A percentile compares a stretch with the other conserved stretches of the same genome.
Conservation (phyloP, 2,329 filamentous ascomycete genomes). For the Talaromyces atroroseus region DNA sequence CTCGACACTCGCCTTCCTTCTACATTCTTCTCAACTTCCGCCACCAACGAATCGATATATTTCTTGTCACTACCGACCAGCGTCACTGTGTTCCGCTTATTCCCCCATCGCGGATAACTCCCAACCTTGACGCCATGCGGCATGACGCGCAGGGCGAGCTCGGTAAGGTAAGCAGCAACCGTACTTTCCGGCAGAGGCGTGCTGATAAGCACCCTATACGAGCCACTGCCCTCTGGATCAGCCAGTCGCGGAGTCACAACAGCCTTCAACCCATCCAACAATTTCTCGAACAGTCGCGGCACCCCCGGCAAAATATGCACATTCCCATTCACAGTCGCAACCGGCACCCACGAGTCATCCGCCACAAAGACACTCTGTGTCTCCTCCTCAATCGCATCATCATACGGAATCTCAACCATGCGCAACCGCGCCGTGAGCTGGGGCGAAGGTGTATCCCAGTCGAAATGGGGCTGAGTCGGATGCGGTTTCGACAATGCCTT, state of each 20-base stretch:
- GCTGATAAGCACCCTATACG: slow-evolving; percentile 71
- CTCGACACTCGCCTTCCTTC: slow-evolving; percentile 62
- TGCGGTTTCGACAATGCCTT: slow-evolving; percentile 70
- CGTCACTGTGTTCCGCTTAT: slow-evolving; percentile 81
- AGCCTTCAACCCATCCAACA: slow-evolving; percentile 73
- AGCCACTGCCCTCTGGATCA: slow-evolving; percentile 77
- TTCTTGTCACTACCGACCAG: slow-evolving; percentile 70
- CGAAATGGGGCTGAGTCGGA: slow-evolving; percentile 67
- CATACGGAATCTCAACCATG: slow-evolving; percentile 83
- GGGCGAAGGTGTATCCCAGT: slow-evolving; percentile 78
- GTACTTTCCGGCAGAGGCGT: slow-evolving; percentile 83
- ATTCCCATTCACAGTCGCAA: slow-evolving; percentile 85
- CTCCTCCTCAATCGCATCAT: slow-evolving; percentile 58
- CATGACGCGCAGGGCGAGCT: slow-evolving; percentile 68
- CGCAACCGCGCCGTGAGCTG: slow-evolving; percentile 74
- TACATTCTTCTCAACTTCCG: slow-evolving; percentile 71
- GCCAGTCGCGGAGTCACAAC: slow-evolving; percentile 62
- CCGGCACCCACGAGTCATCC: slow-evolving; percentile 84
- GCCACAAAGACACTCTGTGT: slow-evolving; percentile 73
- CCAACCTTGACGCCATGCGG: slow-evolving; percentile 83
- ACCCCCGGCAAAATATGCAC: slow-evolving; percentile 89
- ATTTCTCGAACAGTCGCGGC: slow-evolving; percentile 71
- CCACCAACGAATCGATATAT: slow-evolving; percentile 71
- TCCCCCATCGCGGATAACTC: slow-evolving; percentile 90
- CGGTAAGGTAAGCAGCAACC: slow-evolving; percentile 75